Evolutionary conservation across 371 early-diverging fungal genomes (phyloP).

Genomic region (Circinella minor): DNA sequence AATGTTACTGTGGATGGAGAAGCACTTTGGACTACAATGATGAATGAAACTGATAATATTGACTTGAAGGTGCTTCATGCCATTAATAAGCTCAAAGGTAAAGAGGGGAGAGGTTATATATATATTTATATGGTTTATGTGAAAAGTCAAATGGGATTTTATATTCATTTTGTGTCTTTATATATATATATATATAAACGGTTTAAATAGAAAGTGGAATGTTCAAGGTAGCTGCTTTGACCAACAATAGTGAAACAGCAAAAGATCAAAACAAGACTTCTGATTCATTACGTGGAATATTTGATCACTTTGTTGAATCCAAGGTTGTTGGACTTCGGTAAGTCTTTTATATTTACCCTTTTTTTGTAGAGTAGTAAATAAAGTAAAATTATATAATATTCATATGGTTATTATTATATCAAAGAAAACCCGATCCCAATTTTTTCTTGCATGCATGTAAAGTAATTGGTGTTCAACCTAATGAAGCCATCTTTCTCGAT

Average conservation of each 20-base stretch:
- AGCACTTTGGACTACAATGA: constrained; percentile 73
- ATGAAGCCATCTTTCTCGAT: constrained; percentile 73
- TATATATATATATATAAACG: neutral
- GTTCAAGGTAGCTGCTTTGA: constrained; percentile 74
- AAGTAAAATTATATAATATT: neutral
- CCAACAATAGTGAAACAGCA: constrained; percentile 76
- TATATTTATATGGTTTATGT: neutral
- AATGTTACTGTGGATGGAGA: constrained; percentile 63
- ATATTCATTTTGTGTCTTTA: no score
- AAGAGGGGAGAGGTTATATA: no score
- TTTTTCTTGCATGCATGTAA: constrained; percentile 69
- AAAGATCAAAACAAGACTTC: constrained; percentile 43
- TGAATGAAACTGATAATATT: constrained; percentile 62
- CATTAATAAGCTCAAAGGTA: constrained; percentile 57
- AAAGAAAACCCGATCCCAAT: constrained; percentile 73
- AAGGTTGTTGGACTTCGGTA: constrained; percentile 46
- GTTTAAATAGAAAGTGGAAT: constrained; percentile 46
- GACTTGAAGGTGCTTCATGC: constrained; percentile 62
- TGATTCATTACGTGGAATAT: constrained; percentile 38
- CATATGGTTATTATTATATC: neutral
- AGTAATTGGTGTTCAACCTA: constrained; percentile 58
- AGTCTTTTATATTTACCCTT: neutral
- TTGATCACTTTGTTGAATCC: constrained; percentile 54
- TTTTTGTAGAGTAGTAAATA: neutral
- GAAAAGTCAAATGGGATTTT: neutral